Evolutionary conservation across 1,284 basidiomycete species (phyloP), one percentile per base, ranked within the genome.

Genomic region (Ganoderma lingzhi): DNA sequence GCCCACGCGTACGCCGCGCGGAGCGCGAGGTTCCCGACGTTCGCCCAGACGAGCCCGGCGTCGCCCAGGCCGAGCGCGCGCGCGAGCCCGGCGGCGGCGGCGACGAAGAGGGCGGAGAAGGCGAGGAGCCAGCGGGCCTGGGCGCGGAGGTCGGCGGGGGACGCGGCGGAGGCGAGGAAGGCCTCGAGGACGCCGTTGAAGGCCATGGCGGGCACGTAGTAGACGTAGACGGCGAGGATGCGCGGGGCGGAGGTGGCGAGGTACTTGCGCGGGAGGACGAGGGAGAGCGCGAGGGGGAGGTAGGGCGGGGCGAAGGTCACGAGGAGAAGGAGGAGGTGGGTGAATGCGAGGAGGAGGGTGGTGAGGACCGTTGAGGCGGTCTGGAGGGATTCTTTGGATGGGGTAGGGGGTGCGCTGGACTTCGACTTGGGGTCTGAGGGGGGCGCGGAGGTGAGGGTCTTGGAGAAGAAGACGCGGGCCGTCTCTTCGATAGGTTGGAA

Each of bases 401-500:
- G 65, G 28, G 66, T n/a, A 9, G 74, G 55, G 3, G 55, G 63
- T 14, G 39, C 3, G 35, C 8, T 4, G 2, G 39, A 41, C 39
- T 41, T 41, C 39, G 37, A 35, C 8, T 48, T 28, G 28, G 45
- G 8, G 1, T 45, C 55, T 0, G 68, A 5, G 15, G 63, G 3
- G 6, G 71, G 41, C 10, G n/a, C 12, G 10, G 64, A 41, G 1
- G 85, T 79, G 37, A 93, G 83, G 0, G 86, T 84, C 73, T 88
- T 91, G 9, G 96, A 96, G 80, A 97, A 98, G 80, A 93, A 95
- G 1, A 97, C 85, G 0, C 96, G 89, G 5, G 93, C 88, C 0
- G 93, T 93, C 79, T 98, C 96, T 80, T 98, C 97, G 35, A 97
- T 87, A 0, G 96, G 96, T 75, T 97, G 96, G 77, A 98, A 96